Conservation (phyloP, 805 yeast species). For the Saccharomycodes ludwigii region DNA sequence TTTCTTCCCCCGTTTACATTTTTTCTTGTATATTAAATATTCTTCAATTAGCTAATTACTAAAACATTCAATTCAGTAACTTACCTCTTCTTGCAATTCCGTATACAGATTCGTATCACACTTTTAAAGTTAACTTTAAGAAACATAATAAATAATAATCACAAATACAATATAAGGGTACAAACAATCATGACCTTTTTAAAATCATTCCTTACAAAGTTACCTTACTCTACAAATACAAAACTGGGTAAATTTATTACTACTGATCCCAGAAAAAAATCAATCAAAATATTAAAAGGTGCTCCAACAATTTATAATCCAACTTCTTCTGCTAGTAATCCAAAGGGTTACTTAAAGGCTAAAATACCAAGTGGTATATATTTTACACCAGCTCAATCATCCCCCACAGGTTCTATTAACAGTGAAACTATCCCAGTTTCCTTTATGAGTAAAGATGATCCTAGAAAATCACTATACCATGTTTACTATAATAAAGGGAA, state of each 20-base stretch:
- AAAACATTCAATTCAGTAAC: no score
- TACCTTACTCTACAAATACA: constrained; percentile 1
- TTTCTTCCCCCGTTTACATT: no score
- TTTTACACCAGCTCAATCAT: constrained; percentile 52
- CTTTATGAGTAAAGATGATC: constrained; percentile 52
- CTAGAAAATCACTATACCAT: constrained; percentile 30
- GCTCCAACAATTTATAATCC: constrained; percentile 51
- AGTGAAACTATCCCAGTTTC: constrained; percentile 47
- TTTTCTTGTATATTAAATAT: no score
- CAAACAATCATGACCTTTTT: neutral
- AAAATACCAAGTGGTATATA: constrained; percentile 47
- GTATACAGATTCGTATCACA: no score
- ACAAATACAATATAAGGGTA: no score
- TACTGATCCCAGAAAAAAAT: no score
- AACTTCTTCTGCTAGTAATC: constrained; percentile 51
- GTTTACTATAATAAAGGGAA: constrained; percentile 17
- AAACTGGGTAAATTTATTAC: no score
- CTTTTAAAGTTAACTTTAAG: no score
- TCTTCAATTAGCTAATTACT: no score
- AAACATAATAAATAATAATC: no score
- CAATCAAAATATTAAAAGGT: neutral
- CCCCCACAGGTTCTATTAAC: constrained; percentile 36
- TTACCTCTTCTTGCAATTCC: no score
- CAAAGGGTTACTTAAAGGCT: constrained; percentile 31
- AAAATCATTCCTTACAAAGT: constrained; percentile 1